Evolutionary conservation across 1,284 basidiomycete genomes (phyloP).

Genomic region (Rhodotorula mucilaginosa): DNA sequence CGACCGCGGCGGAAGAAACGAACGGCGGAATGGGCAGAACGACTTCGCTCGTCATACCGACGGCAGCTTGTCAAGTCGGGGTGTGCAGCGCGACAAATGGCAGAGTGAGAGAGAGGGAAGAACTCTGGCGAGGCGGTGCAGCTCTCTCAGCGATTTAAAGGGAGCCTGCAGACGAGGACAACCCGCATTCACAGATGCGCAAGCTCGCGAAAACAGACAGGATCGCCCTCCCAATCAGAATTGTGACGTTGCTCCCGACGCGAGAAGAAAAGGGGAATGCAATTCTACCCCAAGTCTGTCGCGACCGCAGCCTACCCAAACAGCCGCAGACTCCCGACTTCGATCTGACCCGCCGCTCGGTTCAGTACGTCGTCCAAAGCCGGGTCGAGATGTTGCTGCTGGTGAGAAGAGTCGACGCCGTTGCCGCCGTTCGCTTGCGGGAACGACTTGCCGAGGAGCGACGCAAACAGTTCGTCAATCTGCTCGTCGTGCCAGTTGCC

Average conservation of each 20-base stretch:
- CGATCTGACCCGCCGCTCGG: constrained; percentile 9
- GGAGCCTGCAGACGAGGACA: no score
- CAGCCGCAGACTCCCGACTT: constrained; percentile 30
- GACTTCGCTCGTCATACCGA: neutral
- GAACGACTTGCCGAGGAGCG: constrained; percentile 62
- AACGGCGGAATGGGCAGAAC: neutral
- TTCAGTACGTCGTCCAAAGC: constrained; percentile 15
- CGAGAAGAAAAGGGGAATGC: neutral
- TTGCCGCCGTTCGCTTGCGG: constrained; percentile 1
- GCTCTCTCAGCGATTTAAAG: neutral
- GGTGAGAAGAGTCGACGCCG: neutral
- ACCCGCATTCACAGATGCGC: no score
- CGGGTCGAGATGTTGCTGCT: constrained; percentile 7
- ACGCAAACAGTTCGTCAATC: constrained; percentile 84
- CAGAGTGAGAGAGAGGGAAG: neutral
- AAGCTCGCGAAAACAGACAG: no score
- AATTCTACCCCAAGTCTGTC: neutral
- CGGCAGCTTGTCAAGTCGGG: neutral
- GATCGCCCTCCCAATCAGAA: no score
- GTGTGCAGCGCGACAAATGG: neutral
- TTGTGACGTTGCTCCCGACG: no score
- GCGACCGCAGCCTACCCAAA: constrained; percentile 4
- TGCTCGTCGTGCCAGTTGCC: constrained; percentile 85
- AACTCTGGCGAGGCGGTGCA: neutral
- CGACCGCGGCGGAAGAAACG: neutral